A percentile compares a stretch with the other conserved stretches of the same genome.
Conservation (phyloP, 164 flowering plant genomes). For the Nymphaea thermarum region DNA sequence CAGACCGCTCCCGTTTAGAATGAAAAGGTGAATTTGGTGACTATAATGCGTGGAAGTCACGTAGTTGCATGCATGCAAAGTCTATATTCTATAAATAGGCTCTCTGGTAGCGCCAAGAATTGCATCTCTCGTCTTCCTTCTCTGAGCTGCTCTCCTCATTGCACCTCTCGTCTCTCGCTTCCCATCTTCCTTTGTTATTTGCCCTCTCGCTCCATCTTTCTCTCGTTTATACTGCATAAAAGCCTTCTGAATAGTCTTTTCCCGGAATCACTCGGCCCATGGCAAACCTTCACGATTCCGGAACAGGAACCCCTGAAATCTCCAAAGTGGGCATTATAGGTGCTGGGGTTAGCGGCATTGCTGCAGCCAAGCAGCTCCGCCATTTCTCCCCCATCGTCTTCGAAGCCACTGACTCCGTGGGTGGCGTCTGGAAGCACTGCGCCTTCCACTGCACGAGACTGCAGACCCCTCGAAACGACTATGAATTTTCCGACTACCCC, state of each 20-base stretch:
- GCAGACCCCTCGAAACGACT: conserved; percentile 73
- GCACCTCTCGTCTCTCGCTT: neutral
- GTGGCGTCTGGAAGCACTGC: conserved; percentile 90
- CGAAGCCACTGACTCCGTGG: conserved; percentile 67
- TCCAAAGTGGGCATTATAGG: conserved; percentile 71
- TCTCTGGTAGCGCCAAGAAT: neutral
- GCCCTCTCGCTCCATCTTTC: neutral
- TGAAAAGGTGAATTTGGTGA: no score
- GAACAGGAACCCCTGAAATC: neutral
- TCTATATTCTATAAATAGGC: neutral
- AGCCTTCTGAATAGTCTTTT: no score
- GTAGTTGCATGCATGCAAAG: neutral
- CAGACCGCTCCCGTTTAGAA: no score
- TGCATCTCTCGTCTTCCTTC: neutral
- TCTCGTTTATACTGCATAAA: neutral
- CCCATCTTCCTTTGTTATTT: neutral
- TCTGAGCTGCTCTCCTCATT: neutral
- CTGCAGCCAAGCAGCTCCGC: conserved; percentile 74
- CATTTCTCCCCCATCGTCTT: conserved; percentile 59
- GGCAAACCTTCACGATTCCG: neutral
- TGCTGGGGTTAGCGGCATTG: conserved; percentile 86
- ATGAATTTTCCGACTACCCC: conserved; percentile 83
- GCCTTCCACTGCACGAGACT: conserved; percentile 63
- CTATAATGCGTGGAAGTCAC: no score
- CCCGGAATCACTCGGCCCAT: no score